These are phyloP conservation scores for Holtermannia corniformis DNA, from an alignment of 768 basidiomycete species.

Conservation along the genomic window DNA sequence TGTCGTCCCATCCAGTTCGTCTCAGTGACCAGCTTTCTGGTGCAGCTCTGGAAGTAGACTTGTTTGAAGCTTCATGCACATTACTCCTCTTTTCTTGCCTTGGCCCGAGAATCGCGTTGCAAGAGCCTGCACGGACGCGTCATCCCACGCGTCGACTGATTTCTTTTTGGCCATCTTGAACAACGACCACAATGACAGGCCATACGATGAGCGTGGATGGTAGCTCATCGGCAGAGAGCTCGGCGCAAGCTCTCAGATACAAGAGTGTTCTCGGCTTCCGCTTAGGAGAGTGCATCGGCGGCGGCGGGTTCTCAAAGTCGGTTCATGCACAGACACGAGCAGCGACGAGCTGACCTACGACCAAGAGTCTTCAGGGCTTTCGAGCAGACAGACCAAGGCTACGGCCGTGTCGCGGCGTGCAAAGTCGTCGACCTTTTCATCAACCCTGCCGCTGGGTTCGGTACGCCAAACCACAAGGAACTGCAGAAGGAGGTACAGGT, in stretches of 20 bases:
- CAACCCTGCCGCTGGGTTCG: conserved; percentile 16
- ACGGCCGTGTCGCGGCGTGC: conserved; percentile 62
- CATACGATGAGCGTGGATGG: not conserved
- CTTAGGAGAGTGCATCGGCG: conserved; percentile 67
- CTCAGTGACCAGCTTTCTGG: no score
- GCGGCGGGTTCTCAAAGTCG: conserved; percentile 78
- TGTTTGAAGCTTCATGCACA: no score
- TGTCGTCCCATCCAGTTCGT: no score
- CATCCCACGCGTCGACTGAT: no score
- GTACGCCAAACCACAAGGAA: conserved; percentile 58
- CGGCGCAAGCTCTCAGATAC: not conserved
- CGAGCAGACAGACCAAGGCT: conserved; percentile 53
- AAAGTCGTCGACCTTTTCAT: conserved; percentile 58
- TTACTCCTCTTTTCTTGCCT: no score
- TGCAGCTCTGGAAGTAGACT: no score
- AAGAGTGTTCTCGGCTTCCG: conserved; percentile 48
- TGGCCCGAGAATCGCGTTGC: no score
- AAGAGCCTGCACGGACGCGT: no score
- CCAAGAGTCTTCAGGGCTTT: conserved; percentile 74
- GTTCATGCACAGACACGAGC: conserved; percentile 21
- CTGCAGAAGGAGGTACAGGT: conserved; percentile 89
- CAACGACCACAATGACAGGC: not conserved
- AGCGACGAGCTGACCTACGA: not conserved
- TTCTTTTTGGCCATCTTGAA: no score
- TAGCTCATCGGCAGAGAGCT: not conserved